These are phyloP conservation scores for Beauveria medogensis DNA, from an alignment of 2,329 filamentous ascomycete species.

Conservation along the genomic window DNA sequence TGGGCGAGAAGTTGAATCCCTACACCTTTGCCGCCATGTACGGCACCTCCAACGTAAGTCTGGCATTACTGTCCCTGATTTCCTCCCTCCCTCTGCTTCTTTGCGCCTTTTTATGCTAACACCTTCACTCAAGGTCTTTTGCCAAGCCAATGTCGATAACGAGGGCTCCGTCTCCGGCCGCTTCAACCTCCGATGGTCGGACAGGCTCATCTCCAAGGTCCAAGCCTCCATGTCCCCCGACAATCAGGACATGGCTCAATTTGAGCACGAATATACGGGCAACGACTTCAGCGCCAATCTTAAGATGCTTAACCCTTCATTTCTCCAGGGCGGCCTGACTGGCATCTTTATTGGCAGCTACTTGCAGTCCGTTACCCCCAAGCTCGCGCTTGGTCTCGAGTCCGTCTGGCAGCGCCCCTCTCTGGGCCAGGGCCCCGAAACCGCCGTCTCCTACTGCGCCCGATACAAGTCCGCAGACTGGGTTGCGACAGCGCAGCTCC, in stretches of 20 bases:
- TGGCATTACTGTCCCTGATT: background rate
- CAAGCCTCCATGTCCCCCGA: conserved; percentile 77
- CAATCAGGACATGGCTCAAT: conserved; percentile 78
- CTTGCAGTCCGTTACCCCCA: conserved; percentile 84
- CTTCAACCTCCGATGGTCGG: conserved; percentile 87
- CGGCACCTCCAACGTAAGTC: conserved; percentile 75
- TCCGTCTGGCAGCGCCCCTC: conserved; percentile 87
- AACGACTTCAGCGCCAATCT: conserved; percentile 86
- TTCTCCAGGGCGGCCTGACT: conserved; percentile 83
- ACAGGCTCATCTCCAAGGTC: conserved; percentile 74
- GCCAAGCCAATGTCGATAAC: conserved; percentile 93
- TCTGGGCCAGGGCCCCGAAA: conserved; percentile 80
- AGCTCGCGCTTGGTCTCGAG: conserved; percentile 81
- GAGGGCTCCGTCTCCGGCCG: conserved; percentile 79
- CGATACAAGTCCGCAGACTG: conserved; percentile 89
- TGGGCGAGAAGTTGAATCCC: conserved; percentile 87
- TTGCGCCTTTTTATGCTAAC: background rate
- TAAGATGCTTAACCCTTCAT: conserved; percentile 93
- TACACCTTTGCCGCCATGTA: conserved; percentile 94
- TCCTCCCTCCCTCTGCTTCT: background rate
- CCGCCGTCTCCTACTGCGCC: conserved; percentile 79
- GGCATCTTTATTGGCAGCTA: conserved; percentile 96
- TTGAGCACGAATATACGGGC: conserved; percentile 94
- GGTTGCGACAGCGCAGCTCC: conserved; percentile 84
- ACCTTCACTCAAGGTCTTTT: conserved; percentile 60